Evolutionary conservation across 306 rosid genomes (phyloP).

Genomic region (Castanopsis chinensis): DNA sequence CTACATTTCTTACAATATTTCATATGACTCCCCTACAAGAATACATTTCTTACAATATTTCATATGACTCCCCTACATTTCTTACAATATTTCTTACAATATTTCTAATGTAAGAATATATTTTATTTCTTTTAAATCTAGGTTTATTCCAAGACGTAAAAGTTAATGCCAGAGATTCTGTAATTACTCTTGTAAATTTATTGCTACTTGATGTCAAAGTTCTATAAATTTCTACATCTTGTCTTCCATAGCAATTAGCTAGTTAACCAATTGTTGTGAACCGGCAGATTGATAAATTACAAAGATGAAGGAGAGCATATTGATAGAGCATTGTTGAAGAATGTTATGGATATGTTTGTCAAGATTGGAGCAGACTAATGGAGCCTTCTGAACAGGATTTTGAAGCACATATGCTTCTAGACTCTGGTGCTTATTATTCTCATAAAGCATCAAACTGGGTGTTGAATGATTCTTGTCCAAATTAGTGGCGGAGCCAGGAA

Average conservation of each 20-base stretch:
- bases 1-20: background rate
- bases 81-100: background rate
- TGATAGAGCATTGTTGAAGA: conserved; percentile 64
- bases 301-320: conserved; percentile 89
- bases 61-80: background rate
- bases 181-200: conserved; percentile 57
- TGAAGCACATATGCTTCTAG: conserved; percentile 55
- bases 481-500: too few relatives aligned
- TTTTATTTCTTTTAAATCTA: conserved; percentile 16
- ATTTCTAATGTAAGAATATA: background rate
- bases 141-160: conserved; percentile 53
- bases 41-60: background rate
- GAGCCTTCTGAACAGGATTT: conserved; percentile 53
- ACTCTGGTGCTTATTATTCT: conserved; percentile 57
- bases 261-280: conserved; percentile 16
- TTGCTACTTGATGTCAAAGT: conserved; percentile 1
- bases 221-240: background rate
- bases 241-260: background rate
- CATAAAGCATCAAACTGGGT: conserved; percentile 72
- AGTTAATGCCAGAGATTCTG: conserved; percentile 50
- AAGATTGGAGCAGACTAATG: conserved; percentile 65
- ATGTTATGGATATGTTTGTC: conserved; percentile 61
- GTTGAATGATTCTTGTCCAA: conserved; percentile 65
- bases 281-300: conserved; percentile 49
- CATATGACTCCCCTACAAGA: background rate